Conservation (phyloP, 2,329 filamentous ascomycete species). For the Zymoseptoria ardabiliae region DNA sequence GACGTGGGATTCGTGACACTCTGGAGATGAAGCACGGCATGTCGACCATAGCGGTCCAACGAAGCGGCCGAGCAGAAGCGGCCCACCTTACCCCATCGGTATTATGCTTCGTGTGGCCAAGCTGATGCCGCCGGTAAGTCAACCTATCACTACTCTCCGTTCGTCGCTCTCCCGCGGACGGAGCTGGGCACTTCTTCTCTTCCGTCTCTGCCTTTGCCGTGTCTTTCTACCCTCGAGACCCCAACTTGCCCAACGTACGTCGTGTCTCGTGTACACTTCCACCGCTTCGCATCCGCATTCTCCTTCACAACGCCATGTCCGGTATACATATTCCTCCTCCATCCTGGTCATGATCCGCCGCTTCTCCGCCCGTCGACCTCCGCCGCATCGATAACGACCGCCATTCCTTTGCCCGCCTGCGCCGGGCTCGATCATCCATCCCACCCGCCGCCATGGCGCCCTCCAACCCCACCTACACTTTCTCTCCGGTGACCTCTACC, state of each 20-base stretch:
- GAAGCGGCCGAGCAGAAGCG: background rate
- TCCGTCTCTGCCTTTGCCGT: background rate
- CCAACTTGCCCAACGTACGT: background rate
- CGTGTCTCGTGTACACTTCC: background rate
- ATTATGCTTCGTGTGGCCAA: background rate
- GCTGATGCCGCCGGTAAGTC: background rate
- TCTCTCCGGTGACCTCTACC: constrained; percentile 11
- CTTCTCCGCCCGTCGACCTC: background rate
- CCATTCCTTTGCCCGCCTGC: background rate
- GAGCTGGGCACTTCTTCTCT: background rate
- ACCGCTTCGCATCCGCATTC: background rate
- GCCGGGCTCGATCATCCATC: background rate
- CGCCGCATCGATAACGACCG: background rate
- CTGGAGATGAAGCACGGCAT: background rate
- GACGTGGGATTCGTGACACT: background rate
- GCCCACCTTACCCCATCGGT: background rate
- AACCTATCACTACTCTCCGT: background rate
- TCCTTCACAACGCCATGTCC: background rate
- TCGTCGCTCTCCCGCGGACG: background rate
- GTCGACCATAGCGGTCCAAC: background rate
- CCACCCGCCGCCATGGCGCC: constrained; percentile 2
- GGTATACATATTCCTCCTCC: background rate
- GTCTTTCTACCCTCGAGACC: background rate
- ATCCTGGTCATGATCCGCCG: background rate
- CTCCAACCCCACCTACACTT: constrained; percentile 5